Base-by-base conservation (phyloP, 2,329 filamentous ascomycete genomes). In the Paecilomyces fulvus region DNA sequence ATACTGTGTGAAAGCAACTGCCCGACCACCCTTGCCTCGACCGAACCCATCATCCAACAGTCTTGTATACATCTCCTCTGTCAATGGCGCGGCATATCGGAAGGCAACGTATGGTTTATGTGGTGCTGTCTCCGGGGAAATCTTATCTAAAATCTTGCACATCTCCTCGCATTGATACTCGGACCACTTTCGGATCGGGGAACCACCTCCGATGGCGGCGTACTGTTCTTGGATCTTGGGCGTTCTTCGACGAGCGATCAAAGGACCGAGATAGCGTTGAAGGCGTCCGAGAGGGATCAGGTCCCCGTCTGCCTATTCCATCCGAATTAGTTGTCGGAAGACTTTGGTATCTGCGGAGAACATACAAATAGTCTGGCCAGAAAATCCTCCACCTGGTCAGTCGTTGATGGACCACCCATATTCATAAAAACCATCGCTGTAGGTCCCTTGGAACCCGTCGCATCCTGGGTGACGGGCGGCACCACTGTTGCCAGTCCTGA, bases 351-450 rank as follows among this genome's bases (percentile, higher is more conserved):
- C 43, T n/a, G 23, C n/a, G 50, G 48, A 5, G 49, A 37, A 75
- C 88, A 58, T 82, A 95, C 92, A 76, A 99, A 99, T 63, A 99
- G 79, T 64, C 92, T 85, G 71, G 88, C 94, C 51, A 99, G 77
- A 69, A 97, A 99, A 73, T 87, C 85, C 65, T 87, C 86, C 33
- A 99, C 94, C 77, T 99, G 91, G 63, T 86, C 83, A 3, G 87
- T 88, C 3, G 89, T 96, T 1, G 90, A 89, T 2, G 94, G 94
- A 0, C 94, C 94, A 58, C 94, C 94, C 94, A 99, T 99, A 75
- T 99, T 99, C 77, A 99, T 84, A 69, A 99, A 96, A 12, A 99
- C 94, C 85, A 99, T 97, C 49, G 94, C 94, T 3, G 94, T 99
- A 7, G 92, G 91, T 0, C 92, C 92, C 68, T 89, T 82, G 2